A percentile compares a stretch with the other conserved stretches of the same genome.
Evolutionary conservation across 2,329 filamentous ascomycete species (phyloP).

Genomic region (Phaeophleospora eucalypticola): DNA sequence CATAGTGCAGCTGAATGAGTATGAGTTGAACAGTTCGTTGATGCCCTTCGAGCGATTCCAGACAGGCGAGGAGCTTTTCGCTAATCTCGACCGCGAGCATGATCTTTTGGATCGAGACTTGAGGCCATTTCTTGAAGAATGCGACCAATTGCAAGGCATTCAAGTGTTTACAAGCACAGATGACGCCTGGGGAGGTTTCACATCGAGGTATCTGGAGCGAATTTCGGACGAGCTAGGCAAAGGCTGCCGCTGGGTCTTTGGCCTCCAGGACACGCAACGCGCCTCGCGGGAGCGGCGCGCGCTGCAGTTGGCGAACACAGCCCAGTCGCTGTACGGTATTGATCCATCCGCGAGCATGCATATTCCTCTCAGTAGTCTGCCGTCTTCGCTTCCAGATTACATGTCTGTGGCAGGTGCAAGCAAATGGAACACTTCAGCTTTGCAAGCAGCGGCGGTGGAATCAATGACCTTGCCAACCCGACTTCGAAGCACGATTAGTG

Average conservation of each 20-base stretch:
- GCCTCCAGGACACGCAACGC: slow-evolving; percentile 58
- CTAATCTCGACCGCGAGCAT: slow-evolving; percentile 57
- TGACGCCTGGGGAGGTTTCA: slow-evolving; percentile 50
- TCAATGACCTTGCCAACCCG: slow-evolving; percentile 73
- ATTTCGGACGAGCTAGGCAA: slow-evolving; percentile 90
- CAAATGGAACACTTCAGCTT: slow-evolving; percentile 73
- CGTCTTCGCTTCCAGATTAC: slow-evolving; percentile 53
- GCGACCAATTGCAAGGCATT: slow-evolving; percentile 84
- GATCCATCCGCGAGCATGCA: slow-evolving; percentile 70
- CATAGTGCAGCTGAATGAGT: slow-evolving; percentile 81
- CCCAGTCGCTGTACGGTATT: slow-evolving; percentile 65
- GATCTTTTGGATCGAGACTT: slow-evolving; percentile 89
- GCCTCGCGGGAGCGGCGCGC: slow-evolving; percentile 56
- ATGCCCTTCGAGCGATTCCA: slow-evolving; percentile 78
- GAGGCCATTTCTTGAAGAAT: slow-evolving; percentile 84
- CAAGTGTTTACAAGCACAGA: slow-evolving; percentile 58
- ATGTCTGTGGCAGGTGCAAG: slow-evolving; percentile 59
- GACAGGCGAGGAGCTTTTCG: slow-evolving; percentile 68
- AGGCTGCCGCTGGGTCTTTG: slow-evolving; percentile 81
- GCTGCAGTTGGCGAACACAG: slow-evolving; percentile 67
- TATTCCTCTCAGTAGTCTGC: slow-evolving; percentile 66
- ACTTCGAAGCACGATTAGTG: slow-evolving; percentile 47
- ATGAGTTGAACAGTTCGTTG: slow-evolving; percentile 72
- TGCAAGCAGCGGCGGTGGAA: slow-evolving; percentile 74
- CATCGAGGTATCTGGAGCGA: slow-evolving; percentile 52